phyloP scores from a whole-genome alignment of 2,329 filamentous ascomycete species.

The Aspergillus eucalypticola region DNA sequence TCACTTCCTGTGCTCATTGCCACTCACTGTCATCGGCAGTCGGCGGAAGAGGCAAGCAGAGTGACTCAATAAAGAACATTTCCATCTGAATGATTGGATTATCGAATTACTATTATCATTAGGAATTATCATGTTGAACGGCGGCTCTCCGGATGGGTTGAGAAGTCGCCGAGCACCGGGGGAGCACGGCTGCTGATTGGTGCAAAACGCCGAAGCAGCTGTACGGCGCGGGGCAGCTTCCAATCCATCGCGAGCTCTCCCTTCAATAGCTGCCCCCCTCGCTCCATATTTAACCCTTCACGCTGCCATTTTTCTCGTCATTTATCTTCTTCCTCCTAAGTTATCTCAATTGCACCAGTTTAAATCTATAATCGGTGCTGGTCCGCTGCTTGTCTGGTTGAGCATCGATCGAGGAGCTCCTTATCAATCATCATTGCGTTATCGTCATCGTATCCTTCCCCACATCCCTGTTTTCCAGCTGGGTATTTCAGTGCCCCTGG shows the following conservation, averaged over 20 bases:
- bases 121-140: neutral
- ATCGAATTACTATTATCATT: neutral
- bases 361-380: neutral
- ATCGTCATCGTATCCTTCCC: neutral
- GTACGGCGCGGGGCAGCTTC: conserved; percentile 5
- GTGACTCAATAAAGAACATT: neutral
- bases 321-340: neutral
- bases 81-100: neutral
- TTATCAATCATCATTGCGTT: conserved; percentile 6
- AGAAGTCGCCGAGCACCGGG: conserved; percentile 7
- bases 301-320: neutral
- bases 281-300: conserved; percentile 11
- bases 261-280: conserved; percentile 1
- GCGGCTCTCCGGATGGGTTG: neutral
- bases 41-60: neutral
- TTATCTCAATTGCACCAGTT: neutral
- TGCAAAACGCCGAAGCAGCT: conserved; percentile 11
- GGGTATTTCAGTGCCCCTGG: neutral
- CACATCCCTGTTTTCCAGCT: neutral
- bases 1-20: neutral
- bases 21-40: neutral
- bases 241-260: conserved; percentile 2
- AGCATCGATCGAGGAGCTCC: neutral
- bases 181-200: conserved; percentile 7
- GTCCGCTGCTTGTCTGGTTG: neutral